Percentiles rank a stretch among this genome's conserved stretches.
These are phyloP conservation scores for Bolboschoenus planiculmis DNA, from an alignment of 176 grass and related monocot genomes.

Conservation along the genomic window DNA sequence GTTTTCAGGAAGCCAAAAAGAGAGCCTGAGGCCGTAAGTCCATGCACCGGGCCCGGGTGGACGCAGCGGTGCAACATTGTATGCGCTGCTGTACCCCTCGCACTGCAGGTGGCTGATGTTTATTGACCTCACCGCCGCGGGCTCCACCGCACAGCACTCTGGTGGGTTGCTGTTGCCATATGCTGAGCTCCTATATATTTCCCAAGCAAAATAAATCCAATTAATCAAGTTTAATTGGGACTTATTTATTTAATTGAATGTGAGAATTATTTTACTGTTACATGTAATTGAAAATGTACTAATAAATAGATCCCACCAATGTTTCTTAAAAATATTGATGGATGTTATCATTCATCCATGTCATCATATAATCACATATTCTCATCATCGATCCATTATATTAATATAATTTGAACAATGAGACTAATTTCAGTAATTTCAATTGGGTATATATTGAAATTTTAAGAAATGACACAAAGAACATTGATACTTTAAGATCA, in stretches of 20 bases:
- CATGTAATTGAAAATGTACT: no score
- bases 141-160: slow-evolving; percentile 75
- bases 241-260: neutral
- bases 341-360: no score
- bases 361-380: no score
- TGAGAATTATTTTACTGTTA: neutral
- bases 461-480: no score
- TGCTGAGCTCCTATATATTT: slow-evolving; percentile 14
- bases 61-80: slow-evolving; percentile 73
- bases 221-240: neutral
- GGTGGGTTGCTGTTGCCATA: slow-evolving; percentile 48
- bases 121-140: slow-evolving; percentile 51
- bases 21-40: slow-evolving; percentile 65
- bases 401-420: no score
- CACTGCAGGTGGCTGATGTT: slow-evolving; percentile 74
- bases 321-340: no score
- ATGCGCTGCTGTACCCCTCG: slow-evolving; percentile 96
- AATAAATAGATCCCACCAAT: no score
- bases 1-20: slow-evolving; percentile 54
- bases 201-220: neutral
- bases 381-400: no score
- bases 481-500: no score
- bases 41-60: slow-evolving; percentile 42
- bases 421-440: no score
- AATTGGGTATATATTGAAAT: no score